These are phyloP conservation scores for Phlegmacium glaucopus DNA, from an alignment of 768 basidiomycete genomes.

Conservation along the genomic window DNA sequence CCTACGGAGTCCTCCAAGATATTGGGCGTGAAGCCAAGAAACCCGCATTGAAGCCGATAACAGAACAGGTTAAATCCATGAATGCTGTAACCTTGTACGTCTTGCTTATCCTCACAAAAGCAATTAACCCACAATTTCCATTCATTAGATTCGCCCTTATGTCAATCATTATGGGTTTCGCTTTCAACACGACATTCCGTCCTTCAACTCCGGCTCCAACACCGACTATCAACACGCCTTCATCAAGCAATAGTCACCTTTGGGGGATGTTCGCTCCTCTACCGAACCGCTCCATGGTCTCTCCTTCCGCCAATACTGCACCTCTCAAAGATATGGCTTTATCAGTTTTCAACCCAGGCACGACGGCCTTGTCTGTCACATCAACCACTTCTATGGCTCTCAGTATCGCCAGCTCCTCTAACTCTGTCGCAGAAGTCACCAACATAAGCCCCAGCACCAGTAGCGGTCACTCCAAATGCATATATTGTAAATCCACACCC, in stretches of 20 bases:
- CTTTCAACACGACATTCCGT: slow-evolving; percentile 49
- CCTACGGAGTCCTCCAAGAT: slow-evolving; percentile 43
- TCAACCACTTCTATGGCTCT: slow-evolving; percentile 24
- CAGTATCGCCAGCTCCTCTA: slow-evolving; percentile 12
- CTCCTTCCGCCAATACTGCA: slow-evolving; percentile 19
- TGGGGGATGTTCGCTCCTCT: slow-evolving; percentile 42
- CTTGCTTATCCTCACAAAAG: slow-evolving; percentile 10
- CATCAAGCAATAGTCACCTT: slow-evolving; percentile 19
- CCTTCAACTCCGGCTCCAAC: slow-evolving; percentile 32
- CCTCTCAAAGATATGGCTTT: slow-evolving; percentile 48
- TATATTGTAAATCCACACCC: slow-evolving; percentile 11
- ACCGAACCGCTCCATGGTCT: slow-evolving; percentile 35
- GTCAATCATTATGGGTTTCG: slow-evolving; percentile 63
- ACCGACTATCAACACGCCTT: slow-evolving; percentile 25
- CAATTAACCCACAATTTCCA: slow-evolving; percentile 9
- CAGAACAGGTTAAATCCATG: slow-evolving; percentile 44
- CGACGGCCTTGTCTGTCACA: slow-evolving; percentile 37
- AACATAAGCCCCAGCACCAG: slow-evolving; percentile 12
- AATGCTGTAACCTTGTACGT: slow-evolving; percentile 69
- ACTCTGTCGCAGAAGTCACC: slow-evolving; percentile 11
- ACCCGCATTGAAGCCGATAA: slow-evolving; percentile 30
- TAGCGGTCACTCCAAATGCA: slow-evolving; percentile 5
- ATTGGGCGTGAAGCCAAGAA: slow-evolving; percentile 38
- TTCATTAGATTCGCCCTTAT: slow-evolving; percentile 59
- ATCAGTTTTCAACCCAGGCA: slow-evolving; percentile 47